A percentile compares a stretch with the other conserved stretches of the same genome.
These are phyloP conservation scores for Ephemerocybe angulata DNA, from an alignment of 768 basidiomycete species.

Conservation along the genomic window DNA sequence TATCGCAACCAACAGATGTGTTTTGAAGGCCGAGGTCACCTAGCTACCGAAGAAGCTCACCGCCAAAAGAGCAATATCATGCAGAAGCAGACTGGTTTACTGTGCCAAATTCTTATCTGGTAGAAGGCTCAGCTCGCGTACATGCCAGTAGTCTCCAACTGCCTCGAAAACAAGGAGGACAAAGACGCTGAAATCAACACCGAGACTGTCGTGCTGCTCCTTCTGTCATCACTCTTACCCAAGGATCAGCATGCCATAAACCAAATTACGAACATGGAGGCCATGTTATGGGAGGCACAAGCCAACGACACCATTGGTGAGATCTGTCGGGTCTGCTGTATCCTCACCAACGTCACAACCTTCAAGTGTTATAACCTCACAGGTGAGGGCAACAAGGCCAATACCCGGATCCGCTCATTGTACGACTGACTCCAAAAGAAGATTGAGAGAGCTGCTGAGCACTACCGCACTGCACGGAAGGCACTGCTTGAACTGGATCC, in stretches of 20 bases:
- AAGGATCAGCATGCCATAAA: neutral
- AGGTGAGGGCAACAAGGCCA: slow-evolving; percentile 7
- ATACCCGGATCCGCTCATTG: slow-evolving; percentile 4
- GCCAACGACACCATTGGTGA: slow-evolving; percentile 15
- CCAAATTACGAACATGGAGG: neutral
- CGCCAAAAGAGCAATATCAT: neutral
- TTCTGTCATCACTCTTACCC: neutral
- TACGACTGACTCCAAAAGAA: neutral
- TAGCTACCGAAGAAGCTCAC: neutral
- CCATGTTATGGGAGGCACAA: slow-evolving; percentile 9
- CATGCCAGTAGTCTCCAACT: neutral
- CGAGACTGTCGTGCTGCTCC: neutral
- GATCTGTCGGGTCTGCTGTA: slow-evolving; percentile 8
- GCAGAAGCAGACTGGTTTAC: neutral
- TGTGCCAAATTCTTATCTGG: slow-evolving; percentile 2
- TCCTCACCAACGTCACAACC: slow-evolving; percentile 3
- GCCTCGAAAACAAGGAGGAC: neutral
- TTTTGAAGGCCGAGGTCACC: neutral
- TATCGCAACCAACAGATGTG: slow-evolving; percentile 5
- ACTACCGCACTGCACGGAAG: neutral
- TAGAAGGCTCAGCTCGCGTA: neutral
- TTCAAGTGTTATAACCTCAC: slow-evolving; percentile 12
- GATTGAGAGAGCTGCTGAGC: neutral
- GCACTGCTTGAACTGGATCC: neutral
- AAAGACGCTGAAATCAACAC: neutral